A percentile compares a stretch with the other conserved stretches of the same genome.
Conservation (phyloP, 2,329 filamentous ascomycete genomes). For the Epichloe uncinata region DNA sequence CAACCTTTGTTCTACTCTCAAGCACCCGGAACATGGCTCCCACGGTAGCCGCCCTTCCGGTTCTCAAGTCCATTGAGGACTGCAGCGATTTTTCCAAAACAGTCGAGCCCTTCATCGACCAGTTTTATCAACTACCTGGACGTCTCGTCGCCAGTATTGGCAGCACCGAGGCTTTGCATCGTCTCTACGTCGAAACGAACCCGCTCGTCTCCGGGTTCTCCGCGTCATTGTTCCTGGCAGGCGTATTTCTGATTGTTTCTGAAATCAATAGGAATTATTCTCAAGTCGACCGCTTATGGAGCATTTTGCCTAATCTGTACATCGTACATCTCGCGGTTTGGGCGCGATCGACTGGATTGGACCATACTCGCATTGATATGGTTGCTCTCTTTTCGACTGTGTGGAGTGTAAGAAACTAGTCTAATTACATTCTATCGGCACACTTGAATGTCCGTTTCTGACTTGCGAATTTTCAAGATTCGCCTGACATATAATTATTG, state of each 20-base stretch:
- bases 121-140: conserved; percentile 56
- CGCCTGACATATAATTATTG: conserved; percentile 95
- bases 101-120: conserved; percentile 59
- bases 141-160: conserved; percentile 46
- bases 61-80: conserved; percentile 56
- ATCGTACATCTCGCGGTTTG: conserved; percentile 75
- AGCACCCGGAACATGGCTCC: neutral
- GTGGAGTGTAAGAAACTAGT: conserved; percentile 58
- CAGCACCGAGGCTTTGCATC: conserved; percentile 47
- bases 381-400: conserved; percentile 55
- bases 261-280: conserved; percentile 91
- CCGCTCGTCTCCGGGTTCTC: conserved; percentile 66
- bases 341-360: conserved; percentile 61
- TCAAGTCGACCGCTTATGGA: conserved; percentile 89
- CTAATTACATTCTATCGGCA: neutral
- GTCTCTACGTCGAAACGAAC: conserved; percentile 74
- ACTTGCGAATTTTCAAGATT: conserved; percentile 27
- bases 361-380: conserved; percentile 58
- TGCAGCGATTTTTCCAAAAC: conserved; percentile 65
- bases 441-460: neutral
- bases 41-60: conserved; percentile 52
- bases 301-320: conserved; percentile 75
- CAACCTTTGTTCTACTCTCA: neutral
- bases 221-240: conserved; percentile 56
- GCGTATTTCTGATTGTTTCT: conserved; percentile 59